Conservation (phyloP, 768 basidiomycete species). For the Megacollybia marginata region DNA sequence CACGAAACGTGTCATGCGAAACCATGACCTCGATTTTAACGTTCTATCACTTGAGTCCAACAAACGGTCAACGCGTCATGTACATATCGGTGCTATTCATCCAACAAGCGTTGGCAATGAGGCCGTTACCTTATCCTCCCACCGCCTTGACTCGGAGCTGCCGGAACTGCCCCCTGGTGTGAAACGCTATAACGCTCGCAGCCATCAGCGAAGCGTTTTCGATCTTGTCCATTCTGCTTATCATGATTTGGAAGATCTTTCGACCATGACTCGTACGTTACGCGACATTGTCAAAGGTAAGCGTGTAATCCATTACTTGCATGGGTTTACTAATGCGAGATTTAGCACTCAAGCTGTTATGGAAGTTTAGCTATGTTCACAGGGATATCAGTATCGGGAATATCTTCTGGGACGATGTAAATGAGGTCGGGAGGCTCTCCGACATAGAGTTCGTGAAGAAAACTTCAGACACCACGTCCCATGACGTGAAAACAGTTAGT, state of each 20-base stretch:
- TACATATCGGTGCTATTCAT: too few species aligned
- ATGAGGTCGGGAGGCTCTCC: slow-evolving; percentile 1
- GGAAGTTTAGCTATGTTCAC: slow-evolving; percentile 5
- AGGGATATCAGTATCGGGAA: slow-evolving; percentile 12
- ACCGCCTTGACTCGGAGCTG: too few species aligned
- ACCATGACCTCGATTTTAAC: too few species aligned
- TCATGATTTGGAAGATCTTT: background rate
- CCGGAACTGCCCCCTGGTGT: too few species aligned
- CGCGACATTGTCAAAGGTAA: slow-evolving; percentile 1
- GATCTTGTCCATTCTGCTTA: background rate
- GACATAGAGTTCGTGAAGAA: slow-evolving; percentile 7
- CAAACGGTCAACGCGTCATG: too few species aligned
- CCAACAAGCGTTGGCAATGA: too few species aligned
- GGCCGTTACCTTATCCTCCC: too few species aligned
- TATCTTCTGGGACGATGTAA: background rate
- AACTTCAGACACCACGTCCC: background rate
- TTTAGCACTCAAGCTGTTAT: slow-evolving; percentile 5
- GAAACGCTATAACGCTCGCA: too few species aligned
- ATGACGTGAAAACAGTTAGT: slow-evolving; percentile 2
- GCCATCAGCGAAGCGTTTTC: background rate
- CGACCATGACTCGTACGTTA: background rate
- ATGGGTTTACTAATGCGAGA: background rate
- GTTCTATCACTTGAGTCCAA: too few species aligned
- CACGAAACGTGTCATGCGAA: background rate
- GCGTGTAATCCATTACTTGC: background rate